Evolutionary conservation across 2,329 filamentous ascomycete species (phyloP), one percentile per base, ranked within the genome.

Genomic region (Emergomyces pasteurianus): DNA sequence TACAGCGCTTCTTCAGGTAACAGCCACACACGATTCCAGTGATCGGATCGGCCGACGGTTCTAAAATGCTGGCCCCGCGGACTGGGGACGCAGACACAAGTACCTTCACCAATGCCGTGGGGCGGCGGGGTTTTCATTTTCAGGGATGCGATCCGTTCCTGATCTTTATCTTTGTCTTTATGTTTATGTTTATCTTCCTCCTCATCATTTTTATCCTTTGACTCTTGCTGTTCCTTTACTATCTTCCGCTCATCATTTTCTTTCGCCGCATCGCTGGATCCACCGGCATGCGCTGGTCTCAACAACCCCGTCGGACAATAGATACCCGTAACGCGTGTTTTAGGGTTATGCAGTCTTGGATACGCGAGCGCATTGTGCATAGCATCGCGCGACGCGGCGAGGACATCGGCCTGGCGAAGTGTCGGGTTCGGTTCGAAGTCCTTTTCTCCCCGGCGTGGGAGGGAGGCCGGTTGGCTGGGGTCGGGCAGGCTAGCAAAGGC

Each of bases 361-460:
- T 88, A 87, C 58, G 85, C 82, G 60, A 97, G 81, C 2, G 92
- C 92, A 67, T 90, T 86, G 74, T 95, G 89, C 88, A 99, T 94
- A 23, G 92, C 92, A 66, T 83, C 81, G 60, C 92, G 86, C 64
- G 90, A 95, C 54, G 88, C 83, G 69, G 90, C 87, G 58, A 99
- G 85, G 9, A 87, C 83, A 61, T 83, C 81, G 65, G 87, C 85
- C 74, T 99, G 94, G 38, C 89, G 84, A 38, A 84, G 83, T 2
- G 94, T 97, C 55, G 89, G 89, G 75, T 97, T 91, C 34, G 89
- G 86, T 76, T 97, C 94, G 73, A 96, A 99, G 77, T 99, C 94
- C 74, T 99, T 99, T 73, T 95, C 91, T 63, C 94, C 94, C 65
- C 91, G 90, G 66, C 92, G 91, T 42, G 95, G 90, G 12, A 92